These are phyloP conservation scores for Aspergillus udagawae DNA, from an alignment of 2,329 filamentous ascomycete species.

Conservation along the genomic window DNA sequence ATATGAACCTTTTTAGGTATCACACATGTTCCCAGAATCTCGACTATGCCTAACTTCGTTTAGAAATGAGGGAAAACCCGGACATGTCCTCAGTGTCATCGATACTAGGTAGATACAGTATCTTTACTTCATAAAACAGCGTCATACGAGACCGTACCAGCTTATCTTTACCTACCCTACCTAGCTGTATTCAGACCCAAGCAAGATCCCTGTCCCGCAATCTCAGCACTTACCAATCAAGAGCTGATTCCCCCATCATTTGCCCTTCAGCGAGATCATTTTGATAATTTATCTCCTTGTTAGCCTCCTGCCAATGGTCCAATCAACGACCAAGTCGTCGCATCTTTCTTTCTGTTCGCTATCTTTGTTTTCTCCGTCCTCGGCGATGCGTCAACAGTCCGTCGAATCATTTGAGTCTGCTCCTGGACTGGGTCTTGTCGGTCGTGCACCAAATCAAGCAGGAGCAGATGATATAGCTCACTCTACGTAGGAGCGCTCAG, in stretches of 20 bases:
- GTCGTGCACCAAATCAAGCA: not conserved
- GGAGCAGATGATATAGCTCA: not conserved
- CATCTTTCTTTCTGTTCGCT: slow-evolving; percentile 16
- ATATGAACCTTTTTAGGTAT: not conserved
- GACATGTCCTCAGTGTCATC: not conserved
- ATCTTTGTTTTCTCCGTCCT: slow-evolving; percentile 9
- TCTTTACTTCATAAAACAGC: slow-evolving; percentile 3
- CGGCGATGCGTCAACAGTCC: not conserved
- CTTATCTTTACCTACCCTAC: not conserved
- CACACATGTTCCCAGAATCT: not conserved
- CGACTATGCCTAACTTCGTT: not conserved
- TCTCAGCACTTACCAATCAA: slow-evolving; percentile 29
- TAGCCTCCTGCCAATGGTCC: slow-evolving; percentile 7
- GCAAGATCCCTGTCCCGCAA: slow-evolving; percentile 27
- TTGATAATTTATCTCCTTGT: slow-evolving; percentile 6
- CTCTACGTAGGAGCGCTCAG: not conserved
- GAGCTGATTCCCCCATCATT: slow-evolving; percentile 20
- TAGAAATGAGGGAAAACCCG: not conserved
- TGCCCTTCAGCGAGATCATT: slow-evolving; percentile 6
- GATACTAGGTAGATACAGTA: slow-evolving; percentile 12
- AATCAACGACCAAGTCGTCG: slow-evolving; percentile 15
- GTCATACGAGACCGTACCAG: slow-evolving; percentile 5
- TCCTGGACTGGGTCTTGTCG: not conserved
- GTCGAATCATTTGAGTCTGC: not conserved
- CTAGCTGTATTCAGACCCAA: slow-evolving; percentile 15